phyloP scores from a whole-genome alignment of 345 rosid species.

The Raphanus raphanistrum region DNA sequence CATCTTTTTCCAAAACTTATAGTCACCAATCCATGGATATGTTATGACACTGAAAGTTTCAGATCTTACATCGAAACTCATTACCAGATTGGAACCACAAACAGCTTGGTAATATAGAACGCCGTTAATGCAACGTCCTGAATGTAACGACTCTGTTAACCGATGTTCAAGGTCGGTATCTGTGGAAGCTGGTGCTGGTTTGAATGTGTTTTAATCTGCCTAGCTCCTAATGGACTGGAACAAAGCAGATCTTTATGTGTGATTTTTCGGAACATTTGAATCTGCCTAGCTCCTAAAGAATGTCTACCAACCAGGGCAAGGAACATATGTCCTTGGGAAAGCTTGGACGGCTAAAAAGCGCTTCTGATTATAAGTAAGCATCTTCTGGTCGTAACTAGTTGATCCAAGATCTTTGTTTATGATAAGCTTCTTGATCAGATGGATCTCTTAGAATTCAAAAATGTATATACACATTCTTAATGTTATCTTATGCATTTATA shows the following conservation, averaged over 20 bases:
- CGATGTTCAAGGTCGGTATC: too few species aligned
- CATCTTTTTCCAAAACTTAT: background rate
- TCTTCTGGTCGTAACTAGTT: background rate
- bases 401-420: background rate
- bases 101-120: background rate
- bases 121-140: background rate
- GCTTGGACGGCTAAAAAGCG: too few species aligned
- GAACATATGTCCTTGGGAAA: too few species aligned
- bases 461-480: background rate
- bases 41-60: background rate
- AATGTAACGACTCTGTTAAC: too few species aligned
- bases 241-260: too few species aligned
- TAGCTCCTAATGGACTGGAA: too few species aligned
- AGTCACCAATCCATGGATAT: background rate
- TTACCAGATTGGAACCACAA: background rate
- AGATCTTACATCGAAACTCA: slow-evolving; percentile 8
- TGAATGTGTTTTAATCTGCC: too few species aligned
- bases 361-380: background rate
- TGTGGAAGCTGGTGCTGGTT: too few species aligned
- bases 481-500: background rate
- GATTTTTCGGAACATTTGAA: too few species aligned
- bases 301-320: too few species aligned
- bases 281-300: too few species aligned
- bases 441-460: background rate
- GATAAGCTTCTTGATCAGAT: background rate